A percentile compares a stretch with the other conserved stretches of the same genome.
These are phyloP conservation scores for Filosporella fistucella DNA, from an alignment of 495 filamentous ascomycete genomes.

Conservation along the genomic window DNA sequence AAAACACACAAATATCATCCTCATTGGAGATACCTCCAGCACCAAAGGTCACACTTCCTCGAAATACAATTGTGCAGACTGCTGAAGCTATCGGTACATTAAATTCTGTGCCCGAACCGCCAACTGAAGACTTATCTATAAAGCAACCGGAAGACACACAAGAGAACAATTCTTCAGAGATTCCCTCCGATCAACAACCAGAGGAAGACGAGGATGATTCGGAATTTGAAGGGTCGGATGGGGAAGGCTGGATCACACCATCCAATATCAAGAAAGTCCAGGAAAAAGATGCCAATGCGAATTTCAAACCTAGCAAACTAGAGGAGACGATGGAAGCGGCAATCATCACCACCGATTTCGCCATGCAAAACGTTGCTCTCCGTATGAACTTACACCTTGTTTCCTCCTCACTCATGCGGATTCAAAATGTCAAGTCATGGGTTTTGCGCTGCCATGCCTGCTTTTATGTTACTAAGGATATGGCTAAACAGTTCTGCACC, in stretches of 20 bases:
- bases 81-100: neutral
- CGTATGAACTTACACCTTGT: constrained; percentile 93
- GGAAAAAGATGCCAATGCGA: constrained; percentile 53
- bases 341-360: constrained; percentile 89
- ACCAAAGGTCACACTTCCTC: neutral
- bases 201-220: constrained; percentile 13
- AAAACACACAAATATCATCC: constrained; percentile 9
- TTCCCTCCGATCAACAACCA: neutral
- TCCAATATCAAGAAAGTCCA: constrained; percentile 84
- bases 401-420: constrained; percentile 67
- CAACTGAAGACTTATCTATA: too few relatives aligned
- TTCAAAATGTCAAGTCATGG: constrained; percentile 77
- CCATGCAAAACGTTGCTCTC: constrained; percentile 92
- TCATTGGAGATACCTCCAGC: neutral
- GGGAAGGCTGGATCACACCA: constrained; percentile 91
- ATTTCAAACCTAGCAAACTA: constrained; percentile 43
- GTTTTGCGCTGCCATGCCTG: constrained; percentile 93
- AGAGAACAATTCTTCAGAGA: neutral
- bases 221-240: constrained; percentile 55
- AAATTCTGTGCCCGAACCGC: neutral
- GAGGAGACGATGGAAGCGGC: constrained; percentile 69
- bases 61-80: neutral
- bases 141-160: too few relatives aligned
- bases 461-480: constrained; percentile 80
- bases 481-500: constrained; percentile 88